Evolutionary conservation across 2,329 filamentous ascomycete genomes (phyloP).

Genomic region (Cercospora brassicicola): DNA sequence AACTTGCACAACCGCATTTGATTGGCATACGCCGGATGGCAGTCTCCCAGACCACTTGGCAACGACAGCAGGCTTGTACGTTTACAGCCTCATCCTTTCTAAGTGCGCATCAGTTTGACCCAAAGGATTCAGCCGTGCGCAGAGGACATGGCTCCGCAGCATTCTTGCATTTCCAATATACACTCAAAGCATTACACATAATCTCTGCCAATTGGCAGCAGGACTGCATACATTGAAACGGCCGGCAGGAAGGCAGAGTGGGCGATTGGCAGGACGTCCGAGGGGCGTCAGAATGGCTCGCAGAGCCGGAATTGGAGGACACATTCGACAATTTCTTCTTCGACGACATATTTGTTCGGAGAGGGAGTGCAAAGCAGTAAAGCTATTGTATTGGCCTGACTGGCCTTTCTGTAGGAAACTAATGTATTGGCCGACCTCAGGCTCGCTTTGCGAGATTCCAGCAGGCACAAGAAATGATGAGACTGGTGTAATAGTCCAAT

Average conservation of each 20-base stretch:
- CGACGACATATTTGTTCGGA: neutral
- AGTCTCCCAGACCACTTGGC: neutral
- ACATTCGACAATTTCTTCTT: neutral
- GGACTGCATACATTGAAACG: conserved; percentile 15
- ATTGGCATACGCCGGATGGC: neutral
- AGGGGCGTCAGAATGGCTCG: neutral
- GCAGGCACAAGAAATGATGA: neutral
- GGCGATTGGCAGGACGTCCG: neutral
- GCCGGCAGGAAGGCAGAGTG: neutral
- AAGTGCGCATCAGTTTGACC: neutral
- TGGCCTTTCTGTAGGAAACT: conserved; percentile 2
- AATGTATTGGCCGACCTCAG: conserved; percentile 1
- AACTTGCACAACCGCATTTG: neutral
- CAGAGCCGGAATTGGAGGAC: neutral
- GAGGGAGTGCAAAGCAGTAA: neutral
- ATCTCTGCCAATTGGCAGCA: conserved; percentile 14
- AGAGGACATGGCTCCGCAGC: neutral
- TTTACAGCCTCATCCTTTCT: neutral
- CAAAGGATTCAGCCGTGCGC: neutral
- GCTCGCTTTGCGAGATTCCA: neutral
- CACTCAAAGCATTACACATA: neutral
- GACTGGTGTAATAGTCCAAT: neutral
- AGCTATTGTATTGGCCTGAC: neutral
- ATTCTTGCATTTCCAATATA: conserved; percentile 1
- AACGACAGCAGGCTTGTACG: neutral